phyloP scores from a whole-genome alignment of 495 filamentous ascomycete species.

The Aspergillus conjunctus region DNA sequence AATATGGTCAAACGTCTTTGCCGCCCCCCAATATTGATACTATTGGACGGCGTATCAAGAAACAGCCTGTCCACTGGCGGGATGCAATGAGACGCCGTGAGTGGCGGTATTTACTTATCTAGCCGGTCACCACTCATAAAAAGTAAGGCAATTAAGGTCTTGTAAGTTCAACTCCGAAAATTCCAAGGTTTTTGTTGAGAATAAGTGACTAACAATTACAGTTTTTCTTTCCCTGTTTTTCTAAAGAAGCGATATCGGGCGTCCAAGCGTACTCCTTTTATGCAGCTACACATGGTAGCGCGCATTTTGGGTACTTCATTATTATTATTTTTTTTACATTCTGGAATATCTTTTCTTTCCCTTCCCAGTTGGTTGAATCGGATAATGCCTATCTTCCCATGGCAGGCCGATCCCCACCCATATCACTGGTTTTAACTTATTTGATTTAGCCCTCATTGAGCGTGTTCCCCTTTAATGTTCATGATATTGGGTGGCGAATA shows the following conservation, averaged over 20 bases:
- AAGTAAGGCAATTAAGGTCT: neutral
- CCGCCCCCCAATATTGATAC: neutral
- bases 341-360: too few species aligned
- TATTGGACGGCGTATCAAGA: constrained; percentile 30
- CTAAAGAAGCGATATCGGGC: too few species aligned
- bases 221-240: too few species aligned
- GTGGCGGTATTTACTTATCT: constrained; percentile 91
- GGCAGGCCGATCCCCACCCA: too few species aligned
- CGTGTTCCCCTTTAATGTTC: neutral
- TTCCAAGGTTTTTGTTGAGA: too few species aligned
- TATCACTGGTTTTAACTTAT: neutral
- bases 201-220: too few species aligned
- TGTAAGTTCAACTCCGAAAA: neutral
- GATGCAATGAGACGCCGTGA: constrained; percentile 86
- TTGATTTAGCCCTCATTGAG: neutral
- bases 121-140: constrained; percentile 13
- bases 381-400: too few species aligned
- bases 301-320: too few species aligned
- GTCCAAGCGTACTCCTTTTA: too few species aligned
- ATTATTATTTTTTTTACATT: too few species aligned
- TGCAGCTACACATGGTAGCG: too few species aligned
- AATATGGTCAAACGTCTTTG: constrained; percentile 1
- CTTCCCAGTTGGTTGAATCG: too few species aligned
- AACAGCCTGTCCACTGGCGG: constrained; percentile 76
- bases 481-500: neutral